Conservation (phyloP, 352 stramenopile species). For the Globisporangium camurandrum region DNA sequence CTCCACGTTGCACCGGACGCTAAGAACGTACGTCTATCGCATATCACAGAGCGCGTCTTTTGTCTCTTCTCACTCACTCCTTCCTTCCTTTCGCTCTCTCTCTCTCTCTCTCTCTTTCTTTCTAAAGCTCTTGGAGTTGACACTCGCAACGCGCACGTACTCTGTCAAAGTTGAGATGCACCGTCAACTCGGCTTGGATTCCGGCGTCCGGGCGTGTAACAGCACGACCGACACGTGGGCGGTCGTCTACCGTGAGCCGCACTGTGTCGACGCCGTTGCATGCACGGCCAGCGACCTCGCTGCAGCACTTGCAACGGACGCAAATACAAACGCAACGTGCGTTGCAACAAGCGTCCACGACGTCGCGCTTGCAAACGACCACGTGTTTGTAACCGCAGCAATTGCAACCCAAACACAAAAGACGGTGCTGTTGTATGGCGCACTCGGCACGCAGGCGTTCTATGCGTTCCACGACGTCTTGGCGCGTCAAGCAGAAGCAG, state of each 20-base stretch:
- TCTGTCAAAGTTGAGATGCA: constrained; percentile 82
- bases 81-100: constrained; percentile 6
- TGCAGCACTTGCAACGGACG: constrained; percentile 15
- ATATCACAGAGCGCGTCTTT: background rate
- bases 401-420: constrained; percentile 11
- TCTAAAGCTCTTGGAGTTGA: constrained; percentile 68
- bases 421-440: constrained; percentile 83
- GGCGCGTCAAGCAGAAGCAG: constrained; percentile 39
- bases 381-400: constrained; percentile 55
- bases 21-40: constrained; percentile 35
- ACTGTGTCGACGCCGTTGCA: constrained; percentile 55
- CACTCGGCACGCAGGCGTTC: constrained; percentile 59
- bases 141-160: constrained; percentile 67
- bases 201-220: constrained; percentile 45
- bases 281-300: constrained; percentile 49
- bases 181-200: constrained; percentile 74
- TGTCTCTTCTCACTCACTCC: background rate
- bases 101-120: constrained; percentile 8
- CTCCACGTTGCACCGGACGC: constrained; percentile 47
- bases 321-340: constrained; percentile 30
- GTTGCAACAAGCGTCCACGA: constrained; percentile 62
- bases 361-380: constrained; percentile 53
- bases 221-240: constrained; percentile 49
- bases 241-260: constrained; percentile 57
- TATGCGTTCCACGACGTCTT: constrained; percentile 63